Evolutionary conservation across 2,329 filamentous ascomycete species (phyloP), one percentile per base, ranked within the genome.

Genomic region (Tolypocladium tropicale): DNA sequence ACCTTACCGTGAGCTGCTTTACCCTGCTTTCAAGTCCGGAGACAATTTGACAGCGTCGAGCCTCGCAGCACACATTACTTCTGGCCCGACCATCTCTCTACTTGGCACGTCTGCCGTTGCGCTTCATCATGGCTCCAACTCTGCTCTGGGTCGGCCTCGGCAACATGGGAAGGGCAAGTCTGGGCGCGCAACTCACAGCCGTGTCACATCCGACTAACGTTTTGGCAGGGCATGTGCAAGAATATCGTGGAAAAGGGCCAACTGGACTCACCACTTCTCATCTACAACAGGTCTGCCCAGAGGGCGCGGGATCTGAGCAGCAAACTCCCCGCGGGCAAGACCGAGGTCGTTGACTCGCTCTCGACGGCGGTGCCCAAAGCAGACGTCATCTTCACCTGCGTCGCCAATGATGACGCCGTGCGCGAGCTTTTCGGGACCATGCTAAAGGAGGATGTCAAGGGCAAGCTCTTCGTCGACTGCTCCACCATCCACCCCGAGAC

Each of bases 401-500:
- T 96, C 4, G 83, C 86, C 61, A 87, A 94, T 66, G 91, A 96
- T 68, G 75, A 80, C 3, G 88, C 88, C 6, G 83, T 95, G 48
- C 79, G 83, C 56, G 73, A 79, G 5, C 82, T 83, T 23, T 78
- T 90, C 58, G 70, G 78, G 46, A 68, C 77, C 3, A 80, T 86
- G 33, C 72, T 90, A 4, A 66, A 72, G 21, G 56, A 51, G 32
- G 74, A 83, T 56, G 72, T 89, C 21, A 77, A 77, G 32, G 84
- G 83, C 59, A 96, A 95, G 74, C 75, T 94, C 18, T 85, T 96
- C 62, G 80, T 95, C 34, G 91, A 96, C 67, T 92, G 88, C 77
- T 94, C 89, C 4, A 96, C 91, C 30, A 82, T 96, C 37, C 88
- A 94, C 69, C 91, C 92, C 0, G 86, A 92, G 55, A 90, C 88